phyloP scores from a whole-genome alignment of 169 alveolate genomes.

The Cyclospora cayetanensis region DNA sequence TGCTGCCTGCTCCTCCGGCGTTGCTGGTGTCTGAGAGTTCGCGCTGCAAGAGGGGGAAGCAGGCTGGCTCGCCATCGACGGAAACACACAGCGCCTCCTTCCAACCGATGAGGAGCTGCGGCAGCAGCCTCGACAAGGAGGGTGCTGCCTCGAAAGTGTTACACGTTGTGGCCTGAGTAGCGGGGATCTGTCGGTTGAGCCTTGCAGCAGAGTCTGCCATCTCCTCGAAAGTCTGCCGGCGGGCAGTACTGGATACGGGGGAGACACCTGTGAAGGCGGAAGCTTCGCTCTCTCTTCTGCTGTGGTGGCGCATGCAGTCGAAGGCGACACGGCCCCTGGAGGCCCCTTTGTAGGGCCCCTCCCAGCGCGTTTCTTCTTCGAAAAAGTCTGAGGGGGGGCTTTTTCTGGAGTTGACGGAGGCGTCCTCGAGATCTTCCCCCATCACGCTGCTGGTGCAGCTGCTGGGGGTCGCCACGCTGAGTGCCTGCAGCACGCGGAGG shows the following conservation, averaged over 20 bases:
- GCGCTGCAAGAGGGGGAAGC: not conserved
- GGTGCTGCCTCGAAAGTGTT: not conserved
- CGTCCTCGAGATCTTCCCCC: not conserved
- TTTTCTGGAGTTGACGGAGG: not conserved
- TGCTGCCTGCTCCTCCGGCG: conserved; percentile 42
- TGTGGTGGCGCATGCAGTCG: not conserved
- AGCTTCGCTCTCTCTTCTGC: not conserved
- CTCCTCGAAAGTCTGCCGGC: not conserved
- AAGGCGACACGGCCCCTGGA: conserved; percentile 6
- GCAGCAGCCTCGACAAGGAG: not conserved
- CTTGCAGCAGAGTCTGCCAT: not conserved
- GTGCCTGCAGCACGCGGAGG: conserved; percentile 68
- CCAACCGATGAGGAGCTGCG: not conserved
- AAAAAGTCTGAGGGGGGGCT: not conserved
- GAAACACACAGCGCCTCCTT: not conserved
- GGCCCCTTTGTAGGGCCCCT: not conserved
- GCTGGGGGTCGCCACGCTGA: conserved; percentile 46
- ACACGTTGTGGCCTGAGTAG: not conserved
- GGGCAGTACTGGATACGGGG: not conserved
- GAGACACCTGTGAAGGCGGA: not conserved
- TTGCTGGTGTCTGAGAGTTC: not conserved
- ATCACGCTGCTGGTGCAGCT: not conserved
- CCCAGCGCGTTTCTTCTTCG: not conserved
- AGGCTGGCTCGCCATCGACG: not conserved
- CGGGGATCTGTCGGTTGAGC: not conserved